These are phyloP conservation scores for Aureobasidium sp. DNA, from an alignment of 2,329 filamentous ascomycete species.

Conservation along the genomic window DNA sequence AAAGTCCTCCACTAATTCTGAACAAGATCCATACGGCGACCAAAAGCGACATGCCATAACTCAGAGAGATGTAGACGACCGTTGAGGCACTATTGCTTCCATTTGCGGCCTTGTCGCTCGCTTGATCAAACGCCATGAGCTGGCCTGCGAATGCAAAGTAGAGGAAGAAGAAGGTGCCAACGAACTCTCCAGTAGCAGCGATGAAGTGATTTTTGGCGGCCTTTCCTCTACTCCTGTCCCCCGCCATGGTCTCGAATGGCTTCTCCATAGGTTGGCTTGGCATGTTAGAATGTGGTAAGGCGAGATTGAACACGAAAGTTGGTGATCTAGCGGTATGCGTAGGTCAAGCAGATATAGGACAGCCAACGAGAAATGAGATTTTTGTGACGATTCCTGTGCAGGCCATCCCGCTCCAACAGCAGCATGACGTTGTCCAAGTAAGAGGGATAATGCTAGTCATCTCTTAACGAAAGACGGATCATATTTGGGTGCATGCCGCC, in stretches of 20 bases:
- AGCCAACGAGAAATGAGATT: not conserved
- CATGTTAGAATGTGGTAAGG: not conserved
- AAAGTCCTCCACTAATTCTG: constrained; percentile 25
- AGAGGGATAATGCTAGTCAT: not conserved
- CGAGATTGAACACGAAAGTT: not conserved
- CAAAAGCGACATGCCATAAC: constrained; percentile 26
- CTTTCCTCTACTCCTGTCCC: not conserved
- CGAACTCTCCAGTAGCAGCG: constrained; percentile 25
- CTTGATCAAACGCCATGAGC: constrained; percentile 22
- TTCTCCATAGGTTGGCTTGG: not conserved
- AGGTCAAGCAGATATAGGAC: not conserved
- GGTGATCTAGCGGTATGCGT: not conserved
- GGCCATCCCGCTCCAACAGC: not conserved
- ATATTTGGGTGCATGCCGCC: not conserved
- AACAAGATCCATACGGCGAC: constrained; percentile 27
- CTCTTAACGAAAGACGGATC: not conserved
- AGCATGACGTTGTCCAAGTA: constrained; percentile 1
- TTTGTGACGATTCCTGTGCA: not conserved
- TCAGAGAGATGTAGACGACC: constrained; percentile 26
- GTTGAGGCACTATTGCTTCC: constrained; percentile 20
- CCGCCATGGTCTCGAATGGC: constrained; percentile 9
- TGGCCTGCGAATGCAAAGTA: constrained; percentile 28
- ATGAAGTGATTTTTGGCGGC: constrained; percentile 14
- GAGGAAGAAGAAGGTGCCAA: constrained; percentile 31
- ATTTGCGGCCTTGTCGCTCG: constrained; percentile 18